Evolutionary conservation across 495 filamentous ascomycete species (phyloP), one percentile per base, ranked within the genome.

Genomic region (Ascobolus immersus): DNA sequence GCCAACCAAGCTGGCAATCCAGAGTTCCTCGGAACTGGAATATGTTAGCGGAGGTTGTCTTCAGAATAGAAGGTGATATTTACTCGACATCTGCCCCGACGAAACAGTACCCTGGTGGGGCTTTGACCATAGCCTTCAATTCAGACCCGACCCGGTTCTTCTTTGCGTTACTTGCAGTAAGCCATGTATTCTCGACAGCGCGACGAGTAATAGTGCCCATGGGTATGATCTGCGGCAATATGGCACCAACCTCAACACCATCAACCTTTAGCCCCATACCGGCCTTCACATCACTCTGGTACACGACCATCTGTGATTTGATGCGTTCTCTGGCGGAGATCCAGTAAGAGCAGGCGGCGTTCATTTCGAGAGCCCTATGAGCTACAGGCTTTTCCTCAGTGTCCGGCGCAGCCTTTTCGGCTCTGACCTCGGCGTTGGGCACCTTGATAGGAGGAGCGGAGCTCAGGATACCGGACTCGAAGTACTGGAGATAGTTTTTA

Each of bases 141-240:
- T 99, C 86, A 12, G 86, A 94, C 3, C 86, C 86, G 29, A 99
- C 82, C 15, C 89, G 75, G 39, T 94, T 93, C 35, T 60, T 60
- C 48, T 94, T 99, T 4, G 86, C 89, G 48, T 99, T 99, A 43
- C 79, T 86, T 10, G 86, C 86, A 12, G 86, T 99, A 24, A 99
- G 64, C 86, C 86, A 99, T 0, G 86, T 94, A 42, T 89, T 92
- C 51, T 99, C 86, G 14, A 99, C 86, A 0, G 86, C 80, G 40
- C 86, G 70, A 23, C 86, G 65, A n/a, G 86, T 99, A 35, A 99
- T 74, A 12, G 86, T 99, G 10, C 86, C 86, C 86, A 99, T 99
- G 7, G 86, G 86, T 38, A 99, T 93, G 34, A 99, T 55, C 45
- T 99, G 86, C n/a, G 86, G 86, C n/a, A 99, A 55, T 41, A 99